Evolutionary conservation across 2,329 filamentous ascomycete species (phyloP).

Genomic region (Sclerotinia sclerotiorum): DNA sequence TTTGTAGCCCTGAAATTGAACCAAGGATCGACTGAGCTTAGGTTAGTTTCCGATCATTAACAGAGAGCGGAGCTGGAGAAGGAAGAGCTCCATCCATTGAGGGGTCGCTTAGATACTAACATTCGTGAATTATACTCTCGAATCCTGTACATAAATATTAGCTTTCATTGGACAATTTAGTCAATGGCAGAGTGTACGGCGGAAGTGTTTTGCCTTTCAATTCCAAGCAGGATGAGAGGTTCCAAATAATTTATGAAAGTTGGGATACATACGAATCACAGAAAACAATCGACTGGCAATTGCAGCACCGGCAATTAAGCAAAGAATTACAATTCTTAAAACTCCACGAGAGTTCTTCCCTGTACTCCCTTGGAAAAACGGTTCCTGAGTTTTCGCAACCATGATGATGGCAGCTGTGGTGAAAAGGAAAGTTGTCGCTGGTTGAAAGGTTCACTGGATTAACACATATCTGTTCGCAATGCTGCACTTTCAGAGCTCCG

Average conservation of each 20-base stretch:
- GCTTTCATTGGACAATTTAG: conserved; percentile 27
- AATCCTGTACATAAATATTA: conserved; percentile 62
- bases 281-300: conserved; percentile 95
- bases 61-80: conserved; percentile 32
- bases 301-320: conserved; percentile 86
- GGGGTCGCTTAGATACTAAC: conserved; percentile 57
- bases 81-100: conserved; percentile 25
- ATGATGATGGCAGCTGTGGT: conserved; percentile 41
- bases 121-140: conserved; percentile 99
- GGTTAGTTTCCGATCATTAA: conserved; percentile 36
- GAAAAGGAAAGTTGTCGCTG: conserved; percentile 34
- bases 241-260: conserved; percentile 14
- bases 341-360: conserved; percentile 80
- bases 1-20: conserved; percentile 99
- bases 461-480: conserved; percentile 36
- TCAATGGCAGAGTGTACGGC: background rate
- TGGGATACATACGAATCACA: conserved; percentile 77
- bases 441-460: conserved; percentile 28
- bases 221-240: background rate
- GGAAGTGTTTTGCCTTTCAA: background rate
- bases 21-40: conserved; percentile 85
- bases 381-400: conserved; percentile 43
- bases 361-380: conserved; percentile 72
- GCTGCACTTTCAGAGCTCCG: conserved; percentile 31
- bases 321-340: conserved; percentile 85